Evolutionary conservation across 805 yeast species (phyloP), one percentile per base, ranked within the genome.

Genomic region (Candida yuanshanica): DNA sequence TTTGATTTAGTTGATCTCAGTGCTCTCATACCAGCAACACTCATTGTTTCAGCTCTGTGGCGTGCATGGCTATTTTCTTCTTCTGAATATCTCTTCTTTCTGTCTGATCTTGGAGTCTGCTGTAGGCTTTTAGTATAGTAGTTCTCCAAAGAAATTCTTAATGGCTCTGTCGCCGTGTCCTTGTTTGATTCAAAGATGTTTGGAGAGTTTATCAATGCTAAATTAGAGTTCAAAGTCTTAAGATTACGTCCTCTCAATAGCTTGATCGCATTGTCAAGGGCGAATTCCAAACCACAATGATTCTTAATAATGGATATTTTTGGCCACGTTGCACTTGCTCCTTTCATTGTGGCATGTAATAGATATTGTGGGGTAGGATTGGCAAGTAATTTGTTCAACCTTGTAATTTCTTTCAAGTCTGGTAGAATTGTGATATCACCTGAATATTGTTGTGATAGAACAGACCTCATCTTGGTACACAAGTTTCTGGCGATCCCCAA

Each of bases 351-450:
- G 44, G 85, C 76, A 43, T 81, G 83, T 35, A 80, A 60, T 34
- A 90, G 60, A 52, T 84, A 87, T 39, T 78, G 85, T 0, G 84
- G 80, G 0, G 90, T 75, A 2, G 99, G 99, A 55, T 93, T 91
- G 17, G 74, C 72, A 50, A 93, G 69, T 24, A 93, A 60, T 42
- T 77, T 78, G 27, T 70, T 62, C 37, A 86, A 64, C 47, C 87
- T 89, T 1, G 69, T 50, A 23, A 71, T 49, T 39, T 78, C 62
- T 29, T 72, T 66, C 43, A 84, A 68, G 37, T 83, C 85, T 0
- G 98, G 99, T 35, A 95, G 62, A 35, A 93, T 89, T 1, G 98
- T 93, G 31, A 93, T 83, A 59, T 93, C 95, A 1, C 99, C 99
- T 11, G 90, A 81, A 59, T 93, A 93, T 47, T 81, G 80, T 56